These are phyloP conservation scores for Aphanoascus verrucosus DNA, from an alignment of 2,329 filamentous ascomycete species.

Conservation along the genomic window DNA sequence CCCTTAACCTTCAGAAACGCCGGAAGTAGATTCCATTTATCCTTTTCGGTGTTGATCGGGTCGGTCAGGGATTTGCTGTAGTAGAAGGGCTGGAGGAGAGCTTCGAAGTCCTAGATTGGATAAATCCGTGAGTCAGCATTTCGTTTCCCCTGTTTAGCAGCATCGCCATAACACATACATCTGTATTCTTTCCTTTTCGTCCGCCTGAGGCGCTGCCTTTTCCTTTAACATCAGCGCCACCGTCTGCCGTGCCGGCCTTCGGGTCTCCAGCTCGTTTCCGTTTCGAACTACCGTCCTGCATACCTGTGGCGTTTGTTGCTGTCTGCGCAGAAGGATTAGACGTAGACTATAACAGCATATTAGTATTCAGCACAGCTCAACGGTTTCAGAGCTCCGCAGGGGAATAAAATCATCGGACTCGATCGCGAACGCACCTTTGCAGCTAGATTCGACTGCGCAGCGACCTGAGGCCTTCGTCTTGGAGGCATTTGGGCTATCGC, in stretches of 20 bases:
- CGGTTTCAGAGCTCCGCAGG: not conserved
- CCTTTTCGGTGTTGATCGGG: slow-evolving; percentile 58
- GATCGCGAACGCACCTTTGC: slow-evolving; percentile 23
- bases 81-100: slow-evolving; percentile 59
- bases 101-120: slow-evolving; percentile 43
- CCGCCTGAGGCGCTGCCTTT: not conserved
- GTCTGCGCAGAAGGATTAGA: not conserved
- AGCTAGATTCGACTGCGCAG: slow-evolving; percentile 22
- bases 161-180: slow-evolving; percentile 5
- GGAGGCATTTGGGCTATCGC: slow-evolving; percentile 26
- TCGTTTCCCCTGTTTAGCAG: not conserved
- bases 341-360: not conserved
- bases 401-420: not conserved
- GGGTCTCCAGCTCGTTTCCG: slow-evolving; percentile 10
- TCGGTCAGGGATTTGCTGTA: slow-evolving; percentile 57
- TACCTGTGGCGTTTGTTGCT: not conserved
- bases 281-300: slow-evolving; percentile 9
- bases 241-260: not conserved
- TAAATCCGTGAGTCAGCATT: not conserved
- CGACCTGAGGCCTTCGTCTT: slow-evolving; percentile 27
- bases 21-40: slow-evolving; percentile 94
- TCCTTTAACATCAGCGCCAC: not conserved
- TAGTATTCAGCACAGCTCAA: not conserved
- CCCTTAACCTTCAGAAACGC: slow-evolving; percentile 98
- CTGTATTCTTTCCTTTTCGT: slow-evolving; percentile 6